A percentile compares a stretch with the other conserved stretches of the same genome.
Evolutionary conservation across 164 flowering plant species (phyloP).

Genomic region (Annona cherimola): DNA sequence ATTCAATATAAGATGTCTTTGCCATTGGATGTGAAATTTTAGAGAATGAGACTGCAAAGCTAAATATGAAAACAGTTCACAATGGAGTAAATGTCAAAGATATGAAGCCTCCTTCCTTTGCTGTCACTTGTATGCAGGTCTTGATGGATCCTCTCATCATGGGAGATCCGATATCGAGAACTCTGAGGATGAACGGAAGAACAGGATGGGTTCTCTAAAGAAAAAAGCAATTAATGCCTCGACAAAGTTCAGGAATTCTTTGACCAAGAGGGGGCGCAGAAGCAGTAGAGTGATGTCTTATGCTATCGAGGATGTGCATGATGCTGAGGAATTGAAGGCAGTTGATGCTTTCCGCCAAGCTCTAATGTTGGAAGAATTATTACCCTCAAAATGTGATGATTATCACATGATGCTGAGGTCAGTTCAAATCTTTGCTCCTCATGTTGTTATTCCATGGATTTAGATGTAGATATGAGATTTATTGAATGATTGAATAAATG

Average conservation of each 20-base stretch:
- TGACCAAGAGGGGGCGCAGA: conserved; percentile 64
- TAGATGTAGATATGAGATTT: not conserved
- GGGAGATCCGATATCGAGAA: conserved; percentile 73
- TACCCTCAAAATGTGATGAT: conserved; percentile 71
- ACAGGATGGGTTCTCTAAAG: conserved; percentile 67
- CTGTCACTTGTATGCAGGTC: conserved; percentile 28
- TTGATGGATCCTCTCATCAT: conserved; percentile 45
- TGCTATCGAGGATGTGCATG: conserved; percentile 80
- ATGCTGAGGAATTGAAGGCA: conserved; percentile 69
- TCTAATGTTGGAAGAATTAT: conserved; percentile 67
- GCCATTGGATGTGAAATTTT: too few relatives aligned
- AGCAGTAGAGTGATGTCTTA: conserved; percentile 65
- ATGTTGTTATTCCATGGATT: not conserved
- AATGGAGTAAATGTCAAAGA: too few relatives aligned
- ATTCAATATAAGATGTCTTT: too few relatives aligned
- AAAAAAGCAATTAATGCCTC: conserved; percentile 86
- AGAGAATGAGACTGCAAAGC: too few relatives aligned
- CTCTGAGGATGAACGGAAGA: conserved; percentile 83
- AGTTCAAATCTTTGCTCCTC: conserved; percentile 1
- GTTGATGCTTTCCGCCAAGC: conserved; percentile 84
- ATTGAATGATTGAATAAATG: not conserved
- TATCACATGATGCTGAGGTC: conserved; percentile 89
- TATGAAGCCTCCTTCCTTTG: not conserved
- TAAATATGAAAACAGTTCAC: too few relatives aligned
- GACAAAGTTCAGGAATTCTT: conserved; percentile 69